Conservation (phyloP, 1,139 yeast species). For the Schwanniomyces etchellsii region DNA sequence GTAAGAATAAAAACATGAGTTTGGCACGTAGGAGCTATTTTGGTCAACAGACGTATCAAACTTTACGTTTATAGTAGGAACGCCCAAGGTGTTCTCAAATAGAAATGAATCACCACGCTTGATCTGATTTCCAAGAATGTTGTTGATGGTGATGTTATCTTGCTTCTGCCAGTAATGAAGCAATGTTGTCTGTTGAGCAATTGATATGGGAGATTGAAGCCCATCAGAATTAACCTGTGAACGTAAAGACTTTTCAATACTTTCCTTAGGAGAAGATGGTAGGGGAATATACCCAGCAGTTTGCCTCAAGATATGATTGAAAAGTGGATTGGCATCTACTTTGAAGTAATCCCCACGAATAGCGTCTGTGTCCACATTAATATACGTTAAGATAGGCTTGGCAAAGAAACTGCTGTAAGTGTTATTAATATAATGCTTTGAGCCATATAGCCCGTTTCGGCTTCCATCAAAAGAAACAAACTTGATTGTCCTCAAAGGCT, state of each 20-base stretch:
- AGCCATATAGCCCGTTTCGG: conserved; percentile 29
- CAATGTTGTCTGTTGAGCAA: too few relatives aligned
- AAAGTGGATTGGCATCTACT: conserved; percentile 34
- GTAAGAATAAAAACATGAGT: conserved; percentile 31
- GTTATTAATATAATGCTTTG: conserved; percentile 21
- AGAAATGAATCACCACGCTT: conserved; percentile 23
- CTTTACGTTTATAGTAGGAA: conserved; percentile 31
- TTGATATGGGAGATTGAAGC: not conserved
- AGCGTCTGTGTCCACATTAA: conserved; percentile 37
- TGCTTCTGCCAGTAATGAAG: conserved; percentile 35
- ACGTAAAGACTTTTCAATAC: not conserved
- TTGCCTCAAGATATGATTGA: conserved; percentile 26
- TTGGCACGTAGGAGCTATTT: conserved; percentile 29
- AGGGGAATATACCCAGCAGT: conserved; percentile 32
- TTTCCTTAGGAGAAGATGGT: conserved; percentile 11
- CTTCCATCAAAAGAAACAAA: conserved; percentile 44
- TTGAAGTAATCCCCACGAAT: conserved; percentile 33
- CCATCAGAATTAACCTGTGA: not conserved
- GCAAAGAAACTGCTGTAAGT: conserved; percentile 4
- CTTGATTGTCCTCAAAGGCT: conserved; percentile 36
- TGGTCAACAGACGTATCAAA: conserved; percentile 27
- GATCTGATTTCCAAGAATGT: conserved; percentile 23
- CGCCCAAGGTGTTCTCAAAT: conserved; percentile 28
- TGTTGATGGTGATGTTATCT: conserved; percentile 26
- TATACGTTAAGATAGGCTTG: conserved; percentile 28